These are phyloP conservation scores for Evernia prunastri DNA, from an alignment of 495 filamentous ascomycete species.

Conservation along the genomic window DNA sequence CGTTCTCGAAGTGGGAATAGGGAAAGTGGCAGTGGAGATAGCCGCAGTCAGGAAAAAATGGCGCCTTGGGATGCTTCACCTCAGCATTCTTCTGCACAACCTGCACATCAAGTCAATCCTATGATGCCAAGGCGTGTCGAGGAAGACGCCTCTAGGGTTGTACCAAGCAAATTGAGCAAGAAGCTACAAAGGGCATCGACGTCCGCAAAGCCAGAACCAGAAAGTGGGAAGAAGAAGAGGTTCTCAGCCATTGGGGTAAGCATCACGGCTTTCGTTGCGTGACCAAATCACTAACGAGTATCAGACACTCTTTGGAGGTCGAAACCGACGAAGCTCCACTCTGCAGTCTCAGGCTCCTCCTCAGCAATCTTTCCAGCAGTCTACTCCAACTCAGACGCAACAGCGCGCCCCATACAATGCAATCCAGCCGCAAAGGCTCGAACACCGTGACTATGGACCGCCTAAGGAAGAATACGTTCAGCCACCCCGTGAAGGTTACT, in stretches of 20 bases:
- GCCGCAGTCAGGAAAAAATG: slow-evolving; percentile 14
- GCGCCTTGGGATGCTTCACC: slow-evolving; percentile 5
- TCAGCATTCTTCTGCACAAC: background rate
- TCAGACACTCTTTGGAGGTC: slow-evolving; percentile 25
- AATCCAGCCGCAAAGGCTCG: background rate
- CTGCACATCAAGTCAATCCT: background rate
- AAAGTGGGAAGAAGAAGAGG: slow-evolving; percentile 40
- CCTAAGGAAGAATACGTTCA: slow-evolving; percentile 12
- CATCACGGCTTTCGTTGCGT: background rate
- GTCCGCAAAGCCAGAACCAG: slow-evolving; percentile 28
- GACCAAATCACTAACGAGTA: slow-evolving; percentile 16
- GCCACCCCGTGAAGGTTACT: slow-evolving; percentile 31
- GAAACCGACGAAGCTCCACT: slow-evolving; percentile 21
- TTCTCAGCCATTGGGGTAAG: slow-evolving; percentile 40
- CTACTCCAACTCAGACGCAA: slow-evolving; percentile 10
- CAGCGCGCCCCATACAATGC: slow-evolving; percentile 1
- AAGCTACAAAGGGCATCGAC: slow-evolving; percentile 28
- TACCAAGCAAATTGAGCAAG: slow-evolving; percentile 19
- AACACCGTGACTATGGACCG: slow-evolving; percentile 8
- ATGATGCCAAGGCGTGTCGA: slow-evolving; percentile 19
- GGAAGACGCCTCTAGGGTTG: slow-evolving; percentile 24
- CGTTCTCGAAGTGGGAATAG: slow-evolving; percentile 20
- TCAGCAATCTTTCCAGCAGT: slow-evolving; percentile 5
- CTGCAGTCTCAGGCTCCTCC: background rate
- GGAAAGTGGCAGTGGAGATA: slow-evolving; percentile 13